Base-by-base conservation (phyloP, 2,329 filamentous ascomycete species). In the Fusarium piperis region DNA sequence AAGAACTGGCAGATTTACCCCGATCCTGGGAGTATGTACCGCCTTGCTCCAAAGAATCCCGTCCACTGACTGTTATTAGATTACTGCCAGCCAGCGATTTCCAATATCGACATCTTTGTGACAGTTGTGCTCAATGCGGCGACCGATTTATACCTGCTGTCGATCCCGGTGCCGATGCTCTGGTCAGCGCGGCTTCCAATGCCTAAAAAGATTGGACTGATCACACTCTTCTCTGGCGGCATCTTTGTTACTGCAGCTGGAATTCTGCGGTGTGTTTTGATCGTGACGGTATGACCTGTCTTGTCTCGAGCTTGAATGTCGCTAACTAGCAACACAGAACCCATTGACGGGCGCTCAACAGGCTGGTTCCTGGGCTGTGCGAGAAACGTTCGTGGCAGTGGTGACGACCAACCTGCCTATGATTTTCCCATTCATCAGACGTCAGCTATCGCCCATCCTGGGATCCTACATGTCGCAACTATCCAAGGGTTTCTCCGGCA, bases 1-100 rank as follows among this genome's bases (percentile, higher is more conserved):
- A 83, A 83, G 48, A 86, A 88, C 70, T 90, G 88, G 87, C 87
- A 90, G 74, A 88, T 90, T 46, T 79, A 85, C 58, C 88, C 88
- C 2, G 77, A 90, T 44, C 88, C 88, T 8, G 87, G 87, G 6
- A 84, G 85, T 87, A 76, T 74, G 84, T 81, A 36, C 46, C 33
- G 33, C 18, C 30, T 59, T 48, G 13, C 13, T 18, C 10, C 9
- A 9, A 4, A 16, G 9, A 18, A 41, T 4, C 48, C 59, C 38
- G 72, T 64, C 81, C 35, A 74, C 65, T 81, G 59, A 48, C 18
- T 10, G 11, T 52, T 9, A 18, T 10, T 13, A 75, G 84, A 85
- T 65, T 75, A 76, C 28, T 87, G 85, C 63, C 84, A 86, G 62
- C 81, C 84, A 1, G 85, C 83, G 4, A 81, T 87, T 11, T 85